phyloP scores from a whole-genome alignment of 1,139 yeast species.

The Candida tropicalis region DNA sequence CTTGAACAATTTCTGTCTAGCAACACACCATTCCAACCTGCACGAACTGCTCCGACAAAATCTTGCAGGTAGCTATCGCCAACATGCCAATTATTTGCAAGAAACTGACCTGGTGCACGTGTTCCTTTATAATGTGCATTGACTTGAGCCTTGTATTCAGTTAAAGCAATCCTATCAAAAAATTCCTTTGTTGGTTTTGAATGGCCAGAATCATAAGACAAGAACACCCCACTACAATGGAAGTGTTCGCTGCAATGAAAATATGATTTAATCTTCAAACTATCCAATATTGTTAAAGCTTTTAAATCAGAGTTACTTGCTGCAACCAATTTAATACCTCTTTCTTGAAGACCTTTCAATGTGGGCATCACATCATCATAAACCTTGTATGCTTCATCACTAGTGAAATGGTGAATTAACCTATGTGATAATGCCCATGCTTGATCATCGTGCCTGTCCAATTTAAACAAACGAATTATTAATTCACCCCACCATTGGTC shows the following conservation, averaged over 20 bases:
- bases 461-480: slow-evolving; percentile 43
- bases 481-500: slow-evolving; percentile 64
- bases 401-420: slow-evolving; percentile 49
- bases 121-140: slow-evolving; percentile 13
- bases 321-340: slow-evolving; percentile 43
- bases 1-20: slow-evolving; percentile 44
- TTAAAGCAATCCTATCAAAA: slow-evolving; percentile 39
- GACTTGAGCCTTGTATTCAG: slow-evolving; percentile 4
- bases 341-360: slow-evolving; percentile 32
- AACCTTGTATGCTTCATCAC: slow-evolving; percentile 53
- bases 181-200: slow-evolving; percentile 54
- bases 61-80: slow-evolving; percentile 65
- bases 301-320: slow-evolving; percentile 66
- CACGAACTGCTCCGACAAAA: slow-evolving; percentile 48
- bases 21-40: slow-evolving; percentile 66
- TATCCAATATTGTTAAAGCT: slow-evolving; percentile 43
- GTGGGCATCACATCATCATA: slow-evolving; percentile 58
- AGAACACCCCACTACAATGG: slow-evolving; percentile 35
- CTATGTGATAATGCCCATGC: slow-evolving; percentile 35
- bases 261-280: slow-evolving; percentile 44
- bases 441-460: slow-evolving; percentile 22
- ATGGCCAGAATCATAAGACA: slow-evolving; percentile 57
- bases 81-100: slow-evolving; percentile 56
- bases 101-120: slow-evolving; percentile 17
- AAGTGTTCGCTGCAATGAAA: slow-evolving; percentile 41